Evolutionary conservation across 352 stramenopile species (phyloP).

Genomic region (Pythium rishiriense): DNA sequence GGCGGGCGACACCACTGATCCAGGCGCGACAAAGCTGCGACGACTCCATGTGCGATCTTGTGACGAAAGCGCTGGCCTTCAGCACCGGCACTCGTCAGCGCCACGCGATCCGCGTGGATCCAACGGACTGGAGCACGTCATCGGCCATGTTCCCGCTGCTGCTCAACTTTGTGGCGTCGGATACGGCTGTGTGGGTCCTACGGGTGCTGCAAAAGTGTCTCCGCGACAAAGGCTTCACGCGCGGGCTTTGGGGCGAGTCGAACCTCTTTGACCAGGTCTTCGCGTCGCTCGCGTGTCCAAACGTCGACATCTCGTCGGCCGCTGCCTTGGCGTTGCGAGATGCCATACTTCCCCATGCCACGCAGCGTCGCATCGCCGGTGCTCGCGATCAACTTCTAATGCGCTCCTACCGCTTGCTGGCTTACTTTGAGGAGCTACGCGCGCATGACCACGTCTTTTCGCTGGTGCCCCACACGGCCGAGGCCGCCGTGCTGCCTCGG

Average conservation of each 20-base stretch:
- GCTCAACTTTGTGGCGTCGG: constrained; percentile 1
- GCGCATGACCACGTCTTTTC: constrained; percentile 11
- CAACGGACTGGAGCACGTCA: constrained; percentile 5
- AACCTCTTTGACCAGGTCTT: constrained; percentile 25
- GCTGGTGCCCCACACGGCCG: not conserved
- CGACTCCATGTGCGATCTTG: not conserved
- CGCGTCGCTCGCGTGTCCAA: constrained; percentile 13
- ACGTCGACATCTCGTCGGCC: constrained; percentile 9
- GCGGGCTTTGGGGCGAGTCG: constrained; percentile 2
- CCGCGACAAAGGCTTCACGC: constrained; percentile 2
- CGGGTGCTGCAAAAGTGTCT: constrained; percentile 16
- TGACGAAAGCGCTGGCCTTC: constrained; percentile 2
- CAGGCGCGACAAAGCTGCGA: not conserved
- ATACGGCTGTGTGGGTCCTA: constrained; percentile 16
- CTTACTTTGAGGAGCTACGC: constrained; percentile 11
- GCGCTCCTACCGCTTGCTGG: constrained; percentile 11
- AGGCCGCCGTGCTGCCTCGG: constrained; percentile 1
- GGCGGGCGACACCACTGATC: constrained; percentile 5
- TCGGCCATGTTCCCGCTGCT: constrained; percentile 11
- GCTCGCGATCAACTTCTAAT: not conserved
- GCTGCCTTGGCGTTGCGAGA: constrained; percentile 11
- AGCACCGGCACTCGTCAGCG: constrained; percentile 2
- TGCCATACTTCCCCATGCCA: constrained; percentile 1
- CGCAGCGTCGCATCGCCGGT: not conserved
- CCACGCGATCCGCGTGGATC: not conserved